Evolutionary conservation across 306 rosid genomes (phyloP).

Genomic region (Lotus japonicus): DNA sequence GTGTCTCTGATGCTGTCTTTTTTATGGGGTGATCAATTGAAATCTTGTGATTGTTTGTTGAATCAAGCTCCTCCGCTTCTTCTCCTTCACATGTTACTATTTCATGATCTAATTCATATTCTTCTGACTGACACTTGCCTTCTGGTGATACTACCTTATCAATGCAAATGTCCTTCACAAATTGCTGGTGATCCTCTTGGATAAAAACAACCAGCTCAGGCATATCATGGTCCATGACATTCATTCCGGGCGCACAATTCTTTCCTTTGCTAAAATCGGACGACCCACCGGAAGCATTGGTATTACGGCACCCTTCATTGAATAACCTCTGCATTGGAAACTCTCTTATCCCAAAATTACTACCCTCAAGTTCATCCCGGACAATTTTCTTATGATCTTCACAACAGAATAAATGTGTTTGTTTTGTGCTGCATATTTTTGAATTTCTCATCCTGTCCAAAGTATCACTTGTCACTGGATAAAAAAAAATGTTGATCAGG

Average conservation of each 20-base stretch:
- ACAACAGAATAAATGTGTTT: background rate
- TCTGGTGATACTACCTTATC: conserved; percentile 22
- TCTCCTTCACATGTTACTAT: conserved; percentile 20
- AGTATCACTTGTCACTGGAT: conserved; percentile 20
- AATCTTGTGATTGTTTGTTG: background rate
- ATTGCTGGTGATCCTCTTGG: conserved; percentile 54
- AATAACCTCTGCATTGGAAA: conserved; percentile 15
- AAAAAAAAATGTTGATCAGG: background rate
- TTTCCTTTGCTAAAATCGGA: conserved; percentile 19
- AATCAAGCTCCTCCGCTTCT: conserved; percentile 17
- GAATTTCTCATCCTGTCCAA: conserved; percentile 6
- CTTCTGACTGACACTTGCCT: conserved; percentile 14
- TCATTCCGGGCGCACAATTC: conserved; percentile 10
- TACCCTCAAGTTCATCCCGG: background rate
- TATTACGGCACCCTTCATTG: background rate
- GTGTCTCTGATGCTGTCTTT: conserved; percentile 20
- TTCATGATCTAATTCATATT: conserved; percentile 26
- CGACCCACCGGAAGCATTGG: background rate
- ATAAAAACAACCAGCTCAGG: conserved; percentile 74
- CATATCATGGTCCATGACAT: conserved; percentile 35
- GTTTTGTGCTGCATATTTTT: background rate
- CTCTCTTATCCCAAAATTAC: conserved; percentile 26
- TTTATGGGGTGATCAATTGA: conserved; percentile 11
- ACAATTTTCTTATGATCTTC: background rate
- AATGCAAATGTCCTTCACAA: conserved; percentile 47